Evolutionary conservation across 106 monocot species (phyloP), one percentile per base, ranked within the genome.

Genomic region (Iris macrosiphon): DNA sequence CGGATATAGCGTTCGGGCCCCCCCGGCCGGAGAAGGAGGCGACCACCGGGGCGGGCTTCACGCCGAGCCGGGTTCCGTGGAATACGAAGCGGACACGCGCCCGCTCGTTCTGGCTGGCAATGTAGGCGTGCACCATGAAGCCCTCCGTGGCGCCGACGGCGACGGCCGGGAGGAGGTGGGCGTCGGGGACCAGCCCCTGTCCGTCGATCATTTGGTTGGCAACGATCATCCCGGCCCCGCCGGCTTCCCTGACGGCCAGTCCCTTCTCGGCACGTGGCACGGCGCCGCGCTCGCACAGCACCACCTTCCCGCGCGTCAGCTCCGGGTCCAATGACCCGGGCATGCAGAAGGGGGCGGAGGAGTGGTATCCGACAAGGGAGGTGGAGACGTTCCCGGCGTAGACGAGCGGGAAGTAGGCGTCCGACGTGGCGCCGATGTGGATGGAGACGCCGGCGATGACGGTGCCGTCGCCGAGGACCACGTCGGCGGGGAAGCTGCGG

Each of bases 401-500:
- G 26, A 29, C 46, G 25, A 55, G 16, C 22, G 19, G 69, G 59
- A 19, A 22, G 16, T 34, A 55, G 19, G 19, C 34, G 19, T 35
- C 22, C 0, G 20, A 13, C 5, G 33, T 54, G 25, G 60, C 31
- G 14, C 83, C 78, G 20, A 63, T 57, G 62, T 78, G 78, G 16
- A 84, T 57, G 47, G 69, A 71, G 2, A 67, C 74, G 4, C 83
- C 83, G 6, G 55, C 21, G 39, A 73, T 32, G 42, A 52, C 19
- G 21, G 25, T 38, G 11, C 79, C 68, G 33, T 79, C 59, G 5
- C 75, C 75, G n/a, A 85, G 67, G 34, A 34, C 31, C 14, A 85
- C 60, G 35, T 65, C 61, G 8, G 79, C 72, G 0, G 79, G 79
- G 52, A 85, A 85, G 24, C 69, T 57, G 8, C 76, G 45, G 58